A percentile compares a stretch with the other conserved stretches of the same genome.
Conservation (phyloP, 2,329 filamentous ascomycete species). For the Cryphonectria nitschkei region DNA sequence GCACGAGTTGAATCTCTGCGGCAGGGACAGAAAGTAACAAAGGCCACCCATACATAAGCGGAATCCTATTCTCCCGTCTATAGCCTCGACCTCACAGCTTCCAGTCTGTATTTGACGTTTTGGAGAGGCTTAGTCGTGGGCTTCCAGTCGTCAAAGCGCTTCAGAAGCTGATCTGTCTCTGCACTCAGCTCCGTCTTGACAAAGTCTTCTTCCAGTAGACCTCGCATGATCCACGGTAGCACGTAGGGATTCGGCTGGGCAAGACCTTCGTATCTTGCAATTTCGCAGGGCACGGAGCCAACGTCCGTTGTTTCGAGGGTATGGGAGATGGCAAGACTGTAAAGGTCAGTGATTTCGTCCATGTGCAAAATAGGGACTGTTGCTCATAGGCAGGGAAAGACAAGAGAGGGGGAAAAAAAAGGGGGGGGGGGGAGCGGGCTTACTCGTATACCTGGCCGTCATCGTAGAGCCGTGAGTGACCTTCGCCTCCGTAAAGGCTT, state of each 20-base stretch:
- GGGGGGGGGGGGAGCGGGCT: constrained; percentile 34
- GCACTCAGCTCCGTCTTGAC: constrained; percentile 78
- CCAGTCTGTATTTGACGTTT: constrained; percentile 92
- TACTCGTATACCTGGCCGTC: constrained; percentile 83
- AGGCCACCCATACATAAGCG: neutral
- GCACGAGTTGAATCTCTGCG: no score
- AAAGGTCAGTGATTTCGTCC: neutral
- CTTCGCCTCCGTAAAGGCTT: constrained; percentile 87
- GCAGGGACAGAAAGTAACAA: neutral
- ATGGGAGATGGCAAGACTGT: constrained; percentile 69
- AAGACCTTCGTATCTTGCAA: constrained; percentile 55
- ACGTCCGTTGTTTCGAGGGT: constrained; percentile 71
- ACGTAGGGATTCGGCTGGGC: constrained; percentile 79
- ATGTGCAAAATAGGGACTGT: no score
- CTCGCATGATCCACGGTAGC: constrained; percentile 93
- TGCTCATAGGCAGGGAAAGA: neutral
- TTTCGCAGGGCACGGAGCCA: constrained; percentile 50
- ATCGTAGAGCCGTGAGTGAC: constrained; percentile 91
- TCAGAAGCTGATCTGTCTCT: constrained; percentile 80
- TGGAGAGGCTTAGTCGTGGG: constrained; percentile 88
- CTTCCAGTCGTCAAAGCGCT: constrained; percentile 92
- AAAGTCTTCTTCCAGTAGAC: constrained; percentile 86
- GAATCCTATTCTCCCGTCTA: constrained; percentile 34
- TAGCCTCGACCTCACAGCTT: constrained; percentile 87
- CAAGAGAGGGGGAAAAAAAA: neutral